Percentiles rank a stretch among this genome's conserved stretches.
These are phyloP conservation scores for Candida gorgasii DNA, from an alignment of 805 yeast species.

Conservation along the genomic window DNA sequence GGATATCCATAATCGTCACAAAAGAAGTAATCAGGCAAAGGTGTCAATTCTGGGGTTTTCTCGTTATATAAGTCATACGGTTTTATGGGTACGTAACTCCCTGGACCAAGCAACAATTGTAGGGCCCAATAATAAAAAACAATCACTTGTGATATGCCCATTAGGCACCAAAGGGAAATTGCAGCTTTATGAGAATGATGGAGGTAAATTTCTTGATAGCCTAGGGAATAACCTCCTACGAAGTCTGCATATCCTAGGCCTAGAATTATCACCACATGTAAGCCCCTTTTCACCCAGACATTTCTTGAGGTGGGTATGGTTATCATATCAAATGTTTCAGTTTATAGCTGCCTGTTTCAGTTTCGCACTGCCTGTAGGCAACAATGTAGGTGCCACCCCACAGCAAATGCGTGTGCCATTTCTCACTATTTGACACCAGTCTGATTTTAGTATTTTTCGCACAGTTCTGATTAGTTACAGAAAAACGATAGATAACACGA, in stretches of 20 bases:
- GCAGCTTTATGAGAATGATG: constrained; percentile 34
- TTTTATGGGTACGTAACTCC: constrained; percentile 37
- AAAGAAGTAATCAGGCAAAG: constrained; percentile 58
- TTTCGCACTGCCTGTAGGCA: too few relatives aligned
- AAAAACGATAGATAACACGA: not conserved
- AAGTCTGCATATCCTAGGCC: constrained; percentile 44
- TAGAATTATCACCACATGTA: constrained; percentile 30
- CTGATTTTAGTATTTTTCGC: too few relatives aligned
- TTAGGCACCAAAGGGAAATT: constrained; percentile 36
- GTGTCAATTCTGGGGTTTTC: constrained; percentile 21
- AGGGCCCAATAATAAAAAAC: constrained; percentile 44
- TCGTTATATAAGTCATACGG: constrained; percentile 34
- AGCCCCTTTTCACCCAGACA: constrained; percentile 11
- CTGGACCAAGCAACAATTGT: constrained; percentile 58
- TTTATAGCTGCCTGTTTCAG: too few relatives aligned
- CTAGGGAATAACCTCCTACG: constrained; percentile 45
- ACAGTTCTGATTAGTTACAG: not conserved
- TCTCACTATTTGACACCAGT: too few relatives aligned
- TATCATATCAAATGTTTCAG: too few relatives aligned
- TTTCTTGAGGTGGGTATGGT: not conserved
- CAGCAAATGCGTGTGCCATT: too few relatives aligned
- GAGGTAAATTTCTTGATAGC: constrained; percentile 38
- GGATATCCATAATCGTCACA: constrained; percentile 79
- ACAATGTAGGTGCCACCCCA: too few relatives aligned
- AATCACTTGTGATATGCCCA: constrained; percentile 22